Conservation (phyloP, 352 stramenopile genomes). For the Phytophthora crassamura region DNA sequence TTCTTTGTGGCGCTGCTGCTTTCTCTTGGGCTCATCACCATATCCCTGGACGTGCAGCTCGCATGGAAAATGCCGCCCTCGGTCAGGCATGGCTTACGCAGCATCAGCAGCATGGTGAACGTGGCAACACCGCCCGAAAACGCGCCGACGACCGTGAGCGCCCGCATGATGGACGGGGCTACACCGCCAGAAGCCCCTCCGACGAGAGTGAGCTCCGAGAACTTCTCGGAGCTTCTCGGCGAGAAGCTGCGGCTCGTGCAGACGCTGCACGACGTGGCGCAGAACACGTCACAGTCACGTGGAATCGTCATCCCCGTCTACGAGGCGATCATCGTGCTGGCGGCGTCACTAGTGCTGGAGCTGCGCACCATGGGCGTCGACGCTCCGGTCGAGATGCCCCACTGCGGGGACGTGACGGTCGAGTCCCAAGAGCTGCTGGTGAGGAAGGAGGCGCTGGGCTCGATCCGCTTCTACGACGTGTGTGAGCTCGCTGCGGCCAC, state of each 20-base stretch:
- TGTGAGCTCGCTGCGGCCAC: conserved; percentile 21
- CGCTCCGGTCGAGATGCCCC: conserved; percentile 37
- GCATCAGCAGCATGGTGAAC: no score
- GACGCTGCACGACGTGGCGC: conserved; percentile 18
- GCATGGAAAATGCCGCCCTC: conserved; percentile 15
- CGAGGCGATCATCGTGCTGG: conserved; percentile 38
- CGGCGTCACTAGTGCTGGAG: conserved; percentile 37
- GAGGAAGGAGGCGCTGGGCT: conserved; percentile 14
- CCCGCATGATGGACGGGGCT: no score
- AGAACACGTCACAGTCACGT: conserved; percentile 17
- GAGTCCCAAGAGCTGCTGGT: conserved; percentile 7
- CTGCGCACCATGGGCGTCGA: conserved; percentile 34
- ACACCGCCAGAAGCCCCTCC: no score
- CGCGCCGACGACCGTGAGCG: no score
- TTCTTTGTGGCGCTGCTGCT: conserved; percentile 14
- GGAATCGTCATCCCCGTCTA: conserved; percentile 43
- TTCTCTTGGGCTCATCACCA: conserved; percentile 9
- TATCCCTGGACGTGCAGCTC: conserved; percentile 21
- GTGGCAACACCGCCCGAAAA: no score
- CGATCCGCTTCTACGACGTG: conserved; percentile 38
- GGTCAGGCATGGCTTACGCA: conserved; percentile 15
- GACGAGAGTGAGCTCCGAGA: no score
- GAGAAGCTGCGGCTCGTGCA: conserved; percentile 21
- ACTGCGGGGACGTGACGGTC: conserved; percentile 40
- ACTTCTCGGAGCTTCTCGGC: no score